Conservation (phyloP, 805 yeast species). For the Candida khao-thaluensis region DNA sequence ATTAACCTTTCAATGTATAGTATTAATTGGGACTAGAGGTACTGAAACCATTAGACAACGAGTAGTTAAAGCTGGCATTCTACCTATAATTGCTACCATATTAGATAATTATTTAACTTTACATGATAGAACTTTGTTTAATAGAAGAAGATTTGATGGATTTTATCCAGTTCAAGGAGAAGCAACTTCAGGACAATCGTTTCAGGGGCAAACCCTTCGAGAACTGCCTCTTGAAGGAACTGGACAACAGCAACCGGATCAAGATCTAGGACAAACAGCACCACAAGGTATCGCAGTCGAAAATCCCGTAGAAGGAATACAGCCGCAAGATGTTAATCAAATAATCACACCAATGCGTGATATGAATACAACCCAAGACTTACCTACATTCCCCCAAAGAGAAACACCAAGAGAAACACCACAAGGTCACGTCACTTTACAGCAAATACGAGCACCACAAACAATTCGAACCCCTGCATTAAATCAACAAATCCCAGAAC, state of each 20-base stretch:
- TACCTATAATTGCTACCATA: constrained; percentile 88
- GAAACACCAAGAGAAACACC: neutral
- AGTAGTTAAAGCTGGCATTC: constrained; percentile 87
- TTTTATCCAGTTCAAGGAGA: neutral
- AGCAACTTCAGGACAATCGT: neutral
- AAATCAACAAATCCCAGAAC: neutral
- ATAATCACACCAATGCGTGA: too few species aligned
- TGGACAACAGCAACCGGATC: constrained; percentile 12
- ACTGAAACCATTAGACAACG: constrained; percentile 80
- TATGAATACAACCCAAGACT: neutral
- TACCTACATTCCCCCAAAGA: constrained; percentile 7
- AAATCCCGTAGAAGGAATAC: neutral
- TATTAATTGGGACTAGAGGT: constrained; percentile 89
- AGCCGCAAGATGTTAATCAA: neutral
- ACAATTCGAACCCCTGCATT: neutral
- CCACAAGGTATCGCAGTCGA: neutral
- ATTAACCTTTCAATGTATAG: constrained; percentile 87
- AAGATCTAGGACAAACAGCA: neutral
- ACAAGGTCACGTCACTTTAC: constrained; percentile 7
- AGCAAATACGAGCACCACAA: constrained; percentile 3
- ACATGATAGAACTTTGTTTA: constrained; percentile 39
- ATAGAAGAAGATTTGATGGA: constrained; percentile 17
- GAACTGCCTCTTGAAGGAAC: too few species aligned
- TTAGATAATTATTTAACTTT: constrained; percentile 74
- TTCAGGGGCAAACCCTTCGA: neutral